A percentile compares a stretch with the other conserved stretches of the same genome.
Conservation (phyloP, 2,329 filamentous ascomycete species). For the Coniochaeta sp. region DNA sequence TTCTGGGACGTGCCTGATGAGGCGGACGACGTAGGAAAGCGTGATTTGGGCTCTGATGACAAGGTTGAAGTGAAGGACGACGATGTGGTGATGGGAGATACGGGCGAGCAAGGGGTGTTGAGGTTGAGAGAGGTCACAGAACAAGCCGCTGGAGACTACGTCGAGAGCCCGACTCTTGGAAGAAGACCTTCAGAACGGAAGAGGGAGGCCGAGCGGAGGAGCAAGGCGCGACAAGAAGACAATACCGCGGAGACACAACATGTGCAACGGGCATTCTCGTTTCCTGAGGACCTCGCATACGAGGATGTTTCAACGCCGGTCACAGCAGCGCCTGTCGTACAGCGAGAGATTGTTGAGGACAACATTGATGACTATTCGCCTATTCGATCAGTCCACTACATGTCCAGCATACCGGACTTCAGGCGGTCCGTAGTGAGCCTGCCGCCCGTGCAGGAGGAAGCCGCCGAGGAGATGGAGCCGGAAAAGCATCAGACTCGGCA, state of each 20-base stretch:
- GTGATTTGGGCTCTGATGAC: background rate
- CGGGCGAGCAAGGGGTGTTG: background rate
- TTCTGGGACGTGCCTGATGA: slow-evolving; percentile 19
- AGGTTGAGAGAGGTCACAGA: background rate
- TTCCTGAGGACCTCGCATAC: slow-evolving; percentile 19
- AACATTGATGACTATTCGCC: slow-evolving; percentile 8
- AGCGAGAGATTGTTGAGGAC: background rate
- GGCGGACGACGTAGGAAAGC: background rate
- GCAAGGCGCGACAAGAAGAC: background rate
- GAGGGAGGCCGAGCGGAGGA: background rate
- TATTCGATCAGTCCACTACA: slow-evolving; percentile 6
- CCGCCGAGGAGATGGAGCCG: slow-evolving; percentile 35
- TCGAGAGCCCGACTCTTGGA: background rate
- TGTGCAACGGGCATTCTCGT: slow-evolving; percentile 17
- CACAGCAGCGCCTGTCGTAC: slow-evolving; percentile 4
- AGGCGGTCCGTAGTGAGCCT: slow-evolving; percentile 36
- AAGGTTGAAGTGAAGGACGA: background rate
- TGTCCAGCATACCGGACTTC: slow-evolving; percentile 26
- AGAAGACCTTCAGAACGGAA: background rate
- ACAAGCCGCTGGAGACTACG: background rate
- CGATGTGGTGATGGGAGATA: background rate
- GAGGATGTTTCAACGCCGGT: slow-evolving; percentile 15
- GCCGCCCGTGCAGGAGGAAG: slow-evolving; percentile 44
- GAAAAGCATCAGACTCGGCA: slow-evolving; percentile 13
- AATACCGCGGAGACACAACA: slow-evolving; percentile 10